Evolutionary conservation across 352 stramenopile genomes (phyloP), one percentile per base, ranked within the genome.

Genomic region (Pythium dissotocum): DNA sequence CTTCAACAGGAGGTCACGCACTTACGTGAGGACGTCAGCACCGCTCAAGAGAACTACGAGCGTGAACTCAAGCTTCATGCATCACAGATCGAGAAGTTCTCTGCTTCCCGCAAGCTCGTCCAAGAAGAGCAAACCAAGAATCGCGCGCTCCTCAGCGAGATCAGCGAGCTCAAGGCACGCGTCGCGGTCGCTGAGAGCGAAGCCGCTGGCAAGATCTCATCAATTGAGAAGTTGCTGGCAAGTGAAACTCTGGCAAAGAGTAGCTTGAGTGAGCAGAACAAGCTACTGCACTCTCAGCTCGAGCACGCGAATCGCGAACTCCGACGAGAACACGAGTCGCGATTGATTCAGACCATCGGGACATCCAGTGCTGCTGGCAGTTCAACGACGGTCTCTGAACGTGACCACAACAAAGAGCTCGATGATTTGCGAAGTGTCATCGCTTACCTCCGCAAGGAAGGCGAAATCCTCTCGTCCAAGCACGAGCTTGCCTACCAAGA

Each of bases 31-130:
- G 83, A 90, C 36, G 55, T 91, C 6, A 65, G 72, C 0, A 74
- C 58, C 0, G 83, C 86, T 12, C 82, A 88, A 35, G 80, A 87
- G 21, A 93, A 95, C 63, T 97, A 97, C 58, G 85, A 94, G 61
- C 84, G 88, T 10, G 89, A 97, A 61, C 64, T 97, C 26, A 85
- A 94, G 63, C 68, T 93, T 44, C 89, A 95, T 48, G 82, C 88
- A 0, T 70, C 76, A 3, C 80, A 93, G 64, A 82, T 91, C 7
- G 69, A 78, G 14, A 87, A 85, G 63, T 74, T 82, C 14, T 78
- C 82, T 2, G 68, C 77, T 10, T 76, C 75, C 49, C 78, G 83
- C 21, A 82, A 83, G 44, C 70, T 82, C 42, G 71, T 91, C 54
- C 80, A 91, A 55, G 75, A 83, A 24, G 65, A 82, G 30, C 73